Evolutionary conservation across 108 stramenopile genomes (phyloP), one percentile per base, ranked within the genome.

Genomic region (Cylindrotheca closterium): DNA sequence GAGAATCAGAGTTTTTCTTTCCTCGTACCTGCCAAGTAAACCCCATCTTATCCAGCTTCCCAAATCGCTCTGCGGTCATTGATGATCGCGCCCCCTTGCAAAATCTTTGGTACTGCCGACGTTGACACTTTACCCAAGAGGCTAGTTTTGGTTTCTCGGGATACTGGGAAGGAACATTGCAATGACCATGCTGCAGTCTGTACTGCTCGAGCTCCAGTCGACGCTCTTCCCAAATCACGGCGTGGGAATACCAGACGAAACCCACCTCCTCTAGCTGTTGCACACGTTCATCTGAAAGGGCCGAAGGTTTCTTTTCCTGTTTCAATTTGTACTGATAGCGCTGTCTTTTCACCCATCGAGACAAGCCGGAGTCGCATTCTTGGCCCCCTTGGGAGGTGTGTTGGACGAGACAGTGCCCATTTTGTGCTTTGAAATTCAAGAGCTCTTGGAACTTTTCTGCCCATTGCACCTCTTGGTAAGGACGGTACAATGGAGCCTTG

Each of bases 191-290:
- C 31, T 55, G 18, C 29, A n/a, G 10, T 2, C 51, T 26, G 31
- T 52, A 65, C 28, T 52, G 18, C 17, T 24, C 7, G 12, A 65
- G 30, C 5, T 65, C 64, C 5, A 30, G 53, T 10, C 19, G 45
- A 8, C 53, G 18, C 8, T n/a, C 18, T 3, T 55, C 54, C 64
- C 64, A 65, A 1, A 65, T 59, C 24, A 45, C 58, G 46, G 68
- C 74, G 32, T 75, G 74, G 21, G 65, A 60, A 51, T 75, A 73
- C 84, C 84, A 85, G 32, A 74, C 63, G 51, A 85, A 85, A 2
- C 81, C 84, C 30, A 79, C 51, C 7, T 58, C 51, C 46, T 79
- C 72, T 22, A 85, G 58, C 1, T 68, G 51, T 22, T 71, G 48
- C 4, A 77, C 67, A 27, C 79, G 77, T 10, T 82, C 79, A 47